These are phyloP conservation scores for Fusarium luffae DNA, from an alignment of 2,329 filamentous ascomycete species.

Conservation along the genomic window DNA sequence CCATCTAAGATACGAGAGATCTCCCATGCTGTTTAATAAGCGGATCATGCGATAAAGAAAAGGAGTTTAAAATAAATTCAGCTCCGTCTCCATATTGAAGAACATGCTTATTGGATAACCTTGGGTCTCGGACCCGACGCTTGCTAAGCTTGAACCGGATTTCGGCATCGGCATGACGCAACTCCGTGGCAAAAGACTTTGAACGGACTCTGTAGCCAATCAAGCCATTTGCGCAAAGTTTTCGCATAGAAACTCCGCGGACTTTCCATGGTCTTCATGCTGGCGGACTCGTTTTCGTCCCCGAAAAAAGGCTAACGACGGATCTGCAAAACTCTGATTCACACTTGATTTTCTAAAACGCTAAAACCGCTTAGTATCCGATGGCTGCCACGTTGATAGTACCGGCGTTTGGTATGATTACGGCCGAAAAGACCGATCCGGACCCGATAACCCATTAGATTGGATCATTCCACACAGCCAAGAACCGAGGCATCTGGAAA, in stretches of 20 bases:
- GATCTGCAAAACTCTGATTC: background rate
- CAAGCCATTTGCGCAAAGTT: background rate
- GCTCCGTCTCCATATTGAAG: conserved; percentile 5
- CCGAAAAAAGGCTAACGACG: conserved; percentile 1
- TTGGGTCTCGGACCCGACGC: background rate
- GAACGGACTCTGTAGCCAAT: background rate
- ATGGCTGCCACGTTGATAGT: background rate
- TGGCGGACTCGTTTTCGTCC: background rate
- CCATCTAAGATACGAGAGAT: conserved; percentile 27
- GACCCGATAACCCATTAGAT: conserved; percentile 19
- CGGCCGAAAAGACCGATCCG: conserved; percentile 35
- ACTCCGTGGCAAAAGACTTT: conserved; percentile 11
- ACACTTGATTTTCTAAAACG: background rate
- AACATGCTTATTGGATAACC: background rate
- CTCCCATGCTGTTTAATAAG: conserved; percentile 23
- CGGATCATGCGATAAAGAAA: conserved; percentile 16
- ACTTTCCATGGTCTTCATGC: background rate
- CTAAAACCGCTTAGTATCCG: background rate
- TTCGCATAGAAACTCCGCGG: conserved; percentile 11
- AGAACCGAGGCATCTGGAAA: conserved; percentile 25
- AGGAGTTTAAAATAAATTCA: conserved; percentile 9
- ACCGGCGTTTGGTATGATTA: conserved; percentile 19
- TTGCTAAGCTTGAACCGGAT: conserved; percentile 18
- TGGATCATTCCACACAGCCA: background rate
- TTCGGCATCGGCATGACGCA: conserved; percentile 21